These are phyloP conservation scores for Haberlea rhodopensis DNA, from an alignment of 257 asterid genomes.

Conservation along the genomic window DNA sequence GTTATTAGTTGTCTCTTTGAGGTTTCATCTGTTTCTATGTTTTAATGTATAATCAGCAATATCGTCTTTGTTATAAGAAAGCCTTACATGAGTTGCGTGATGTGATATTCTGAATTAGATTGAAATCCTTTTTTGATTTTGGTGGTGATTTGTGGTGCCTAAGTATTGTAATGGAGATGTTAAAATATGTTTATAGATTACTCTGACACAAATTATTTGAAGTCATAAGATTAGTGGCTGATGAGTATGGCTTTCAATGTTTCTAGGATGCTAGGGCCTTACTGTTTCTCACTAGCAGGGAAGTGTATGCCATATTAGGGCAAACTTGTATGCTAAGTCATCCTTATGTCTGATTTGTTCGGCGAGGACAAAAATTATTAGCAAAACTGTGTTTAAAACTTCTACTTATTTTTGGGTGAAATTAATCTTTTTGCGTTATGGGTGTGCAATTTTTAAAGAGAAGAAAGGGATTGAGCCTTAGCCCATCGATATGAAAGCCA, in stretches of 20 bases:
- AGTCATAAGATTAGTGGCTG: background rate
- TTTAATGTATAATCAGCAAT: conserved; percentile 7
- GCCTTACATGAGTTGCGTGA: background rate
- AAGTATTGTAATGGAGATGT: background rate
- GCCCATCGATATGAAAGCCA: conserved; percentile 11
- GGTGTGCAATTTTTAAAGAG: conserved; percentile 6
- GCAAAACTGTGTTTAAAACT: conserved; percentile 9
- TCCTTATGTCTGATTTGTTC: conserved; percentile 8
- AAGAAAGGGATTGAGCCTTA: conserved; percentile 14
- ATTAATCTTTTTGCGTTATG: conserved; percentile 8
- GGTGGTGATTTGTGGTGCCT: background rate
- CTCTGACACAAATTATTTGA: background rate
- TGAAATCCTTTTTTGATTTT: background rate
- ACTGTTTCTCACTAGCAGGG: conserved; percentile 14
- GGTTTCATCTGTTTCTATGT: conserved; percentile 7
- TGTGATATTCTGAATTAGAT: background rate
- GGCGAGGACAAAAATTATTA: conserved; percentile 13
- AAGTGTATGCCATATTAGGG: background rate
- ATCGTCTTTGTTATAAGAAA: conserved; percentile 3
- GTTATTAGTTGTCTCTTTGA: conserved; percentile 14
- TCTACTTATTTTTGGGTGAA: conserved; percentile 12
- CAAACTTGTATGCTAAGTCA: background rate
- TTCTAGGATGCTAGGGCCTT: background rate
- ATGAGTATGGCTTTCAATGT: conserved; percentile 10
- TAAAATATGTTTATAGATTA: background rate